Base-by-base conservation (phyloP, 2,329 filamentous ascomycete genomes). In the Cryphonectria parasitica region DNA sequence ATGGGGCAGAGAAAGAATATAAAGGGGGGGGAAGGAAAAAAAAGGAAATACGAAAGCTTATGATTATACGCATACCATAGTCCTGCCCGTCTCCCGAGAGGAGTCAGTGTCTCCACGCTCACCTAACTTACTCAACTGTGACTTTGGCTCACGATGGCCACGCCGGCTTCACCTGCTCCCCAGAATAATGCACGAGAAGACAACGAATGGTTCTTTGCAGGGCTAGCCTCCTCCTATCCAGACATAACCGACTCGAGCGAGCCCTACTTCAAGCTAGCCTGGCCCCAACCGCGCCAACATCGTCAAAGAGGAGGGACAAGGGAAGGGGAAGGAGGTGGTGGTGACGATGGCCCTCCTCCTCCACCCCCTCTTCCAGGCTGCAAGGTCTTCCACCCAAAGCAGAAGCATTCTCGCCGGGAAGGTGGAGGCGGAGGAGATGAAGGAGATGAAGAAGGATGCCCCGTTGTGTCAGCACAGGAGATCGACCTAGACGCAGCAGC, bases 241-340 rank as follows among this genome's bases (percentile, higher is more conserved):
- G 63, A 72, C 49, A 69, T 72, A 25, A 70, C 68, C 34, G 54
- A 70, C 68, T 69, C 67, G 15, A 68, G 61, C 68, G 62, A 70
- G 64, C 68, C 61, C 39, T 70, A 70, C 52, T 72, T 70, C 70
- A 72, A 72, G n/a, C 70, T 71, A 17, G 41, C 61, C 63, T 71
- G 67, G 70, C 45, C 70, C 6, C 70, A 71, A 58, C 67, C 70
- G 8, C 66, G 67, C 56, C 36, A n/a, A 6, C 36, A 49, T 11
- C 19, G 3, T 10, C 1, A n/a, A n/a, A 7, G 45, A 11, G 45
- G 22, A 8, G 17, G 17, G 7, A 22, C 43, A n/a, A 8, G 45
- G n/a, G 45, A 1, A n/a, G 7, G 19, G 8, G 22, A 19, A 49
- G 45, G 8, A 8, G 45, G 22, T n/a, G 45, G 22, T 49, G 45